Base-by-base conservation (phyloP, 2,329 filamentous ascomycete genomes). In the Teratosphaeria gauchensis region DNA sequence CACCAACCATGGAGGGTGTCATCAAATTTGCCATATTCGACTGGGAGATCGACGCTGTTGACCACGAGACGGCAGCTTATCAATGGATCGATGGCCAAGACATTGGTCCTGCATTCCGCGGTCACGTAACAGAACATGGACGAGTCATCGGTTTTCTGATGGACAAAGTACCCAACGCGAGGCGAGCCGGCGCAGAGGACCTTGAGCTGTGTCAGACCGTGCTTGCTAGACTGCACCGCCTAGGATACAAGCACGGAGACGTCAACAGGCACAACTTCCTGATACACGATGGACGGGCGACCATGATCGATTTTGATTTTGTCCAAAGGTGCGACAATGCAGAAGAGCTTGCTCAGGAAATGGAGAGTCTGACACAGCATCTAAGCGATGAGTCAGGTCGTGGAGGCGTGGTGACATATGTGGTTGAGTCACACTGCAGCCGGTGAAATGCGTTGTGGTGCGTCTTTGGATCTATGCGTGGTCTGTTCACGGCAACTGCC, bases 61-160 rank as follows among this genome's bases (percentile, higher is more conserved):
- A 75, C 51, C 66, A 66, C 32, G 75, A 77, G 63, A 75, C 71
- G 2, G 61, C 59, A 4, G 72, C 70, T 3, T 76, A 77, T 59
- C 57, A 72, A 54, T 71, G 71, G 69, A 72, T 77, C 21, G 57
- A 69, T 3, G 69, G 67, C 51, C 62, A 66, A 33, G 58, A 61
- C 16, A 73, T 77, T 28, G 72, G 69, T 9, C 75, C 75, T 2
- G 57, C 59, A 35, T 75, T 78, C 56, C 65, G 77, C 4, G 75
- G 69, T 2, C 72, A 76, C 53, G 59, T 77, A 35, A 70, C 62
- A 1, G 75, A 78, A 62, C 61, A 69, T 2, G 72, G 68, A 1
- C 64, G 74, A 38, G 70, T 74, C 14, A 75, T 77, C 54, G 73
- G 75, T 6, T 75, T 78, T 58, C 51, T 76, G 9, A 59, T 74